phyloP scores from a whole-genome alignment of 1,284 basidiomycete species.

The Sanguinoderma infundibulare region DNA sequence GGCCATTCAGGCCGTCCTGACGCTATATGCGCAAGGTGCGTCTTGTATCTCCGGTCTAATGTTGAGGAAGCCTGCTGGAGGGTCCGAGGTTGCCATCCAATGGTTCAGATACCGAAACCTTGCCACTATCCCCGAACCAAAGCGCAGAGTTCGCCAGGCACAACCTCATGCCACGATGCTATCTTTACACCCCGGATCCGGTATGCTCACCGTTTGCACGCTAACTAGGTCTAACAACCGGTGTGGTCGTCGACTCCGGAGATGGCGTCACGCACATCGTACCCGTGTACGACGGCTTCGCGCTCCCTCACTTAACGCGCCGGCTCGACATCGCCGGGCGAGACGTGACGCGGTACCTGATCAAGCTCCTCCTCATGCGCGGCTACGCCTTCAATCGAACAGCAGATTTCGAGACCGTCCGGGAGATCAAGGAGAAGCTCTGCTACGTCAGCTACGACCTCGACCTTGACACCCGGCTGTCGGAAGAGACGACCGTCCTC shows the following conservation, averaged over 20 bases:
- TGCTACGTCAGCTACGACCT: slow-evolving; percentile 99
- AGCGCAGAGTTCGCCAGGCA: too few species aligned
- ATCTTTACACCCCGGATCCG: too few species aligned
- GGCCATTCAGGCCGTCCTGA: slow-evolving; percentile 98
- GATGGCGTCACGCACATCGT: slow-evolving; percentile 99
- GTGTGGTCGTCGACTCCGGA: slow-evolving; percentile 98
- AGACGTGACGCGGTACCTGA: slow-evolving; percentile 97
- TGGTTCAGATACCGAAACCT: too few species aligned
- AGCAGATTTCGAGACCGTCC: slow-evolving; percentile 98
- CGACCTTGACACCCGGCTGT: slow-evolving; percentile 90
- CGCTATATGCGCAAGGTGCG: slow-evolving; percentile 96
- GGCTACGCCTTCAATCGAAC: slow-evolving; percentile 99
- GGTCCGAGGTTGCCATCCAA: too few species aligned
- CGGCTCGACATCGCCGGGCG: slow-evolving; percentile 97
- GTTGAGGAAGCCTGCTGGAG: not conserved
- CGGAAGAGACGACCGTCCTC: slow-evolving; percentile 96
- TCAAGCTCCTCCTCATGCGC: slow-evolving; percentile 97
- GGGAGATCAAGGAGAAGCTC: slow-evolving; percentile 98
- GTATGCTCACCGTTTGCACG: slow-evolving; percentile 3
- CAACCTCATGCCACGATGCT: too few species aligned
- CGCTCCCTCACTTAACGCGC: slow-evolving; percentile 92
- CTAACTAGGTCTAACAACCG: slow-evolving; percentile 87
- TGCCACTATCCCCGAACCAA: too few species aligned
- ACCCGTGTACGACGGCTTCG: slow-evolving; percentile 96
- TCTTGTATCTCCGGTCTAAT: slow-evolving; percentile 16